phyloP scores from a whole-genome alignment of 1,284 basidiomycete genomes.

The Phylloporus sp. region DNA sequence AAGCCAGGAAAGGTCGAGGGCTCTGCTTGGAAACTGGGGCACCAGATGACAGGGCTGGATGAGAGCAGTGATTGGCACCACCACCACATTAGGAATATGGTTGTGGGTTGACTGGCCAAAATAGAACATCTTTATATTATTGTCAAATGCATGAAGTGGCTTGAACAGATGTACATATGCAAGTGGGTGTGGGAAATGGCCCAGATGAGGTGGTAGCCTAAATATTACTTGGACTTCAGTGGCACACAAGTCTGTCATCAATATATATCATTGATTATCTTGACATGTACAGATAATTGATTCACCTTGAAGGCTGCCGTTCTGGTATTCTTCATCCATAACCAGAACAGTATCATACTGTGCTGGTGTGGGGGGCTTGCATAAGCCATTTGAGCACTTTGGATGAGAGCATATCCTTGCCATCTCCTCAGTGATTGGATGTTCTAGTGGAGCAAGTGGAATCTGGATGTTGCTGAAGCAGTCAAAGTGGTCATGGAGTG shows the following conservation, averaged over 20 bases:
- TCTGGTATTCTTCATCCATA: too few relatives aligned
- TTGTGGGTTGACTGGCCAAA: constrained; percentile 5
- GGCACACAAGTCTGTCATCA: constrained; percentile 4
- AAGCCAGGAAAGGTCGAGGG: background rate
- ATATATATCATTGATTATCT: too few relatives aligned
- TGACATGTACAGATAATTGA: too few relatives aligned
- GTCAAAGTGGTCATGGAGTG: too few relatives aligned
- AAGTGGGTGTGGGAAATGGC: constrained; percentile 10
- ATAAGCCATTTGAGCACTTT: too few relatives aligned
- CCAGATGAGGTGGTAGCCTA: constrained; percentile 15
- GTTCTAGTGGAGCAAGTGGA: too few relatives aligned
- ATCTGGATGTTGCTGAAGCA: too few relatives aligned
- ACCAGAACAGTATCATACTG: too few relatives aligned
- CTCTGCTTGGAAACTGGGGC: constrained; percentile 7
- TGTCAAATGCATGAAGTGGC: background rate
- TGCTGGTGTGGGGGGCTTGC: too few relatives aligned
- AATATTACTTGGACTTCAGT: constrained; percentile 17
- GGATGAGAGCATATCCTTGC: too few relatives aligned
- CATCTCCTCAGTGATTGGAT: too few relatives aligned
- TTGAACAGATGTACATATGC: constrained; percentile 21
- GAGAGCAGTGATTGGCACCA: constrained; percentile 9
- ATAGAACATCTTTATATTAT: constrained; percentile 6
- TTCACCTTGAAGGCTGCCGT: too few relatives aligned
- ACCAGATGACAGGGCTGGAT: constrained; percentile 18
- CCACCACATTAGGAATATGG: background rate